A percentile compares a stretch with the other conserved stretches of the same genome.
Evolutionary conservation across 495 filamentous ascomycete genomes (phyloP).

Genomic region (Hypoxylon fuscum): DNA sequence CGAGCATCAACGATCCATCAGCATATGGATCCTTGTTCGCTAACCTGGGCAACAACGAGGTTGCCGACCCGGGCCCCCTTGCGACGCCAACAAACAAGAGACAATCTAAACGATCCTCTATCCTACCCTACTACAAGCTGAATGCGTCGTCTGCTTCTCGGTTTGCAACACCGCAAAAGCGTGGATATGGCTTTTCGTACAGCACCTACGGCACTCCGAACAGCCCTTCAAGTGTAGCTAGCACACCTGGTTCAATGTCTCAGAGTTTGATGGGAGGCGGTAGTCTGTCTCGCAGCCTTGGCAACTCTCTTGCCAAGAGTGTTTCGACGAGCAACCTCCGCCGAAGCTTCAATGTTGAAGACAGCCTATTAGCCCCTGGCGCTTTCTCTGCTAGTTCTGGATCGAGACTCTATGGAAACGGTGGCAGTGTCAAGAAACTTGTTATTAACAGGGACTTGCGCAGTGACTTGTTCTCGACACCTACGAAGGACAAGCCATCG

Average conservation of each 20-base stretch:
- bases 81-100: constrained; percentile 82
- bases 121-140: constrained; percentile 87
- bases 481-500: constrained; percentile 53
- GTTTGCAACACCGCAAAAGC: constrained; percentile 81
- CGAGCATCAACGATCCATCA: constrained; percentile 77
- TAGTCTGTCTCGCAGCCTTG: constrained; percentile 55
- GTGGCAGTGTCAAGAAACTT: constrained; percentile 80
- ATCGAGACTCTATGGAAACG: constrained; percentile 64
- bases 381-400: constrained; percentile 79
- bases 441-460: constrained; percentile 87
- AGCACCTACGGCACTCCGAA: constrained; percentile 86
- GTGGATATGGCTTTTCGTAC: constrained; percentile 87
- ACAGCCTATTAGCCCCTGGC: constrained; percentile 86
- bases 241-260: constrained; percentile 72
- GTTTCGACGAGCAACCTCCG: constrained; percentile 70
- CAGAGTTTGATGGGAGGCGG: constrained; percentile 74
- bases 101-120: constrained; percentile 77
- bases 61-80: constrained; percentile 78
- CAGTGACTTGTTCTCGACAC: constrained; percentile 76
- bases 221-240: constrained; percentile 70
- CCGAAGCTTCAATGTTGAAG: constrained; percentile 65
- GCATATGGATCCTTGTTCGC: constrained; percentile 90
- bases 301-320: constrained; percentile 66
- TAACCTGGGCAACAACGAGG: constrained; percentile 68
- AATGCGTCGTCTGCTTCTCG: constrained; percentile 81